These are phyloP conservation scores for Dalbergia oliveri DNA, from an alignment of 306 rosid species.

Conservation along the genomic window DNA sequence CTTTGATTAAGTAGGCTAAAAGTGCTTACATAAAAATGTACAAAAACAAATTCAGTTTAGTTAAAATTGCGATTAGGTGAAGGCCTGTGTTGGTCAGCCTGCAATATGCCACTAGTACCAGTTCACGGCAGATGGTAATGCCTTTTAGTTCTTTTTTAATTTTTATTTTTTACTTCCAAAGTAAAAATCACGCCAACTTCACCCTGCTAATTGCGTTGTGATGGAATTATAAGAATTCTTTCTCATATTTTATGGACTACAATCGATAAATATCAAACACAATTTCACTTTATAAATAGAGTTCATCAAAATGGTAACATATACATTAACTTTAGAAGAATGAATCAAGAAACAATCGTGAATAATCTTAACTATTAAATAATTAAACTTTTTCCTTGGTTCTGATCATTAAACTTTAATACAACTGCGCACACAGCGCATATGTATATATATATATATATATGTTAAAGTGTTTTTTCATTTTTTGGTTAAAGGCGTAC, in stretches of 20 bases:
- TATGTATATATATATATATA: no score
- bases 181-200: background rate
- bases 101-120: background rate
- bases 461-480: no score
- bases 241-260: background rate
- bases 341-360: background rate
- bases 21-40: no score
- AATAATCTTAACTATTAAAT: no score
- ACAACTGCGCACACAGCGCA: no score
- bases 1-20: background rate
- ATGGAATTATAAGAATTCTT: background rate
- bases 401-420: no score
- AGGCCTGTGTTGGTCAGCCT: no score
- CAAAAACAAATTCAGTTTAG: no score
- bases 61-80: no score
- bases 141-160: background rate
- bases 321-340: background rate
- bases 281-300: background rate
- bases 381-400: no score
- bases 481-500: no score
- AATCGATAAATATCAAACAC: background rate
- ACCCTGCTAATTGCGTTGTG: background rate
- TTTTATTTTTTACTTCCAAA: background rate
- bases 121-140: background rate
- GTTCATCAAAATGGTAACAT: background rate